These are phyloP conservation scores for Neoboletus magnificus DNA, from an alignment of 768 basidiomycete species.

Conservation along the genomic window DNA sequence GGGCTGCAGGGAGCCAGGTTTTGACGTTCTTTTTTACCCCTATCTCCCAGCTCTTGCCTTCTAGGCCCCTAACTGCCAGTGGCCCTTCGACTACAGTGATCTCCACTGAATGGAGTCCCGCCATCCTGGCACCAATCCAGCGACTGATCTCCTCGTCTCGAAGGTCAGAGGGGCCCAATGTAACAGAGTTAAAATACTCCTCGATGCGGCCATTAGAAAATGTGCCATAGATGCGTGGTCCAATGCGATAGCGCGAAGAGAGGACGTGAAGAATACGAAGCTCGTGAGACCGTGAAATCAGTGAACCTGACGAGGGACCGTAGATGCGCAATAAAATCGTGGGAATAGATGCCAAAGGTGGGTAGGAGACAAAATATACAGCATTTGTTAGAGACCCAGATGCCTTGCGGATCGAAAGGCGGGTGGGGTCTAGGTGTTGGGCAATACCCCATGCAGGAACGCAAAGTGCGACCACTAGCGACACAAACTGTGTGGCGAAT, in stretches of 20 bases:
- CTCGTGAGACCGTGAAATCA: constrained; percentile 87
- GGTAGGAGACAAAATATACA: constrained; percentile 92
- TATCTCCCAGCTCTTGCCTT: constrained; percentile 52
- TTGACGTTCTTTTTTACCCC: constrained; percentile 64
- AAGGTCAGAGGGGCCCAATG: constrained; percentile 74
- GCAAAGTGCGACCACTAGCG: constrained; percentile 51
- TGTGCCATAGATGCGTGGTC: constrained; percentile 90
- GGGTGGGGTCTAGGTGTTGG: constrained; percentile 41
- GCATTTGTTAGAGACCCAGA: constrained; percentile 94
- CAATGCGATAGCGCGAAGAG: constrained; percentile 83
- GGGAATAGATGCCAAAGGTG: constrained; percentile 42
- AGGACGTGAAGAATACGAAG: constrained; percentile 86
- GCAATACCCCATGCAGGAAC: constrained; percentile 57
- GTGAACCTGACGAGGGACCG: constrained; percentile 77
- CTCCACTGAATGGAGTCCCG: constrained; percentile 92
- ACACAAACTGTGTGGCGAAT: constrained; percentile 56
- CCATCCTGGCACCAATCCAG: constrained; percentile 93
- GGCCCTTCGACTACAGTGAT: constrained; percentile 59
- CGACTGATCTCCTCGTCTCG: constrained; percentile 71
- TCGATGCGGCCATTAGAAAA: constrained; percentile 95
- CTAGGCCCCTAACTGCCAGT: constrained; percentile 35
- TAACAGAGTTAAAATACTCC: constrained; percentile 89
- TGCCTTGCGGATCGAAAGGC: constrained; percentile 69
- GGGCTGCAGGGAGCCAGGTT: constrained; percentile 69
- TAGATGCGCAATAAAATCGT: constrained; percentile 91